Evolutionary conservation across 2,329 filamentous ascomycete species (phyloP), one percentile per base, ranked within the genome.

Genomic region (Stemphylium beticola): DNA sequence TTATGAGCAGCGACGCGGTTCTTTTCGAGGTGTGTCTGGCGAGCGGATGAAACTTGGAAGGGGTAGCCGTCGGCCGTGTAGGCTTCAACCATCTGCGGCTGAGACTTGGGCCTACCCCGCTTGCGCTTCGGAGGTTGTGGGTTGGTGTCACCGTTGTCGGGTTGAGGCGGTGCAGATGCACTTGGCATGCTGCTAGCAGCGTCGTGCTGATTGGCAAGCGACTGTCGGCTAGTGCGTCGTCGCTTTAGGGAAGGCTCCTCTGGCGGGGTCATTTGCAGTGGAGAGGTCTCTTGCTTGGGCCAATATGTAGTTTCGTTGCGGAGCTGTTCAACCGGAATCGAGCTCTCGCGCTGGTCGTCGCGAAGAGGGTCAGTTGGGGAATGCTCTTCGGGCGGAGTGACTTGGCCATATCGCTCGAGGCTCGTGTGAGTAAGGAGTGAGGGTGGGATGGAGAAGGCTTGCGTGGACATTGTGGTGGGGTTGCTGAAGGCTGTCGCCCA

Each of bases 1-100:
- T 91, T 91, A 70, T 86, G 88, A 1, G 89, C 89, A 0, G 89
- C 89, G 2, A 89, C 77, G 9, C 89, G 82, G 71, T 92, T 92
- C 56, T 88, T 84, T 73, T 90, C 86, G 0, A 91, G 79, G 62
- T 75, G 72, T 2, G 68, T 69, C 52, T 74, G 66, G 46, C 72
- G 72, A 39, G 71, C 67, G 3, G 69, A 72, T 5, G 72, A 71
- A 4, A 74, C 69, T 17, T 71, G 66, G 52, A 73, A 67, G 2
- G 70, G 70, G 36, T 64, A 71, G 26, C 69, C 72, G 15, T 74
- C 71, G 14, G 68, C 60, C 4, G 70, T 72, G 52, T 52, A 71
- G 14, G 65, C 66, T 53, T 71, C 65, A 6, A 70, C 54, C 57
- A 68, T 65, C 47, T 71, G 68, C 4, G 70, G 70, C 33, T 71